These are phyloP conservation scores for Coemansia sp. DNA, from an alignment of 192 early-diverging fungal genomes.

Conservation along the genomic window DNA sequence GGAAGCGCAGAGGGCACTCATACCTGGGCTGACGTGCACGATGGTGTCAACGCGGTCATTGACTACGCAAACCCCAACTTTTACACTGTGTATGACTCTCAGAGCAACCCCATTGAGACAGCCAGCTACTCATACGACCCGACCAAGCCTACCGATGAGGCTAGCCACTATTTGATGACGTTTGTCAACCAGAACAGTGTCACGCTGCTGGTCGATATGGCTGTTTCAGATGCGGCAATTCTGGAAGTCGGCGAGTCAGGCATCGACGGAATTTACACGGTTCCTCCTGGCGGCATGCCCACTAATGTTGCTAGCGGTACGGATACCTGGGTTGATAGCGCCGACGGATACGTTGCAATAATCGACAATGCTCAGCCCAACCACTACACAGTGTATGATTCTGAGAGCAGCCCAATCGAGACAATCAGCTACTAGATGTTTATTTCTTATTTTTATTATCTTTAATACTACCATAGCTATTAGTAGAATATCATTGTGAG, in stretches of 20 bases:
- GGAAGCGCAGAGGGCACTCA: constrained; percentile 9
- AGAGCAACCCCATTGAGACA: constrained; percentile 18
- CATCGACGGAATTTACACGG: constrained; percentile 33
- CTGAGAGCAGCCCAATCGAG: constrained; percentile 7
- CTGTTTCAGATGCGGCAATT: constrained; percentile 9
- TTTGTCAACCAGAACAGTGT: constrained; percentile 17
- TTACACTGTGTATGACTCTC: constrained; percentile 32
- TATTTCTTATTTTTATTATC: no score
- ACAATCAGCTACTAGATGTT: constrained; percentile 17
- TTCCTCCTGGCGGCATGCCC: constrained; percentile 10
- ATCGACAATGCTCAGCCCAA: constrained; percentile 30
- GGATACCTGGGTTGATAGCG: constrained; percentile 35
- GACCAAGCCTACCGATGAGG: not conserved
- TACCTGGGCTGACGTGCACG: constrained; percentile 31
- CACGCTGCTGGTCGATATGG: constrained; percentile 28
- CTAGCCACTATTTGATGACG: constrained; percentile 33
- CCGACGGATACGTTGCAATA: constrained; percentile 18
- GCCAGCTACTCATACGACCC: constrained; percentile 1
- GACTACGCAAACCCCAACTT: constrained; percentile 27
- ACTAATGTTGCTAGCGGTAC: not conserved
- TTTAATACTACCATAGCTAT: no score
- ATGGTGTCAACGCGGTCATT: constrained; percentile 32
- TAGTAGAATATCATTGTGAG: no score
- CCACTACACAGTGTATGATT: constrained; percentile 28
- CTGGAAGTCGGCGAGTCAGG: constrained; percentile 13